Evolutionary conservation across 202 grass and related monocot species (phyloP).

Genomic region (Schoenoplectus tabernaemontani): DNA sequence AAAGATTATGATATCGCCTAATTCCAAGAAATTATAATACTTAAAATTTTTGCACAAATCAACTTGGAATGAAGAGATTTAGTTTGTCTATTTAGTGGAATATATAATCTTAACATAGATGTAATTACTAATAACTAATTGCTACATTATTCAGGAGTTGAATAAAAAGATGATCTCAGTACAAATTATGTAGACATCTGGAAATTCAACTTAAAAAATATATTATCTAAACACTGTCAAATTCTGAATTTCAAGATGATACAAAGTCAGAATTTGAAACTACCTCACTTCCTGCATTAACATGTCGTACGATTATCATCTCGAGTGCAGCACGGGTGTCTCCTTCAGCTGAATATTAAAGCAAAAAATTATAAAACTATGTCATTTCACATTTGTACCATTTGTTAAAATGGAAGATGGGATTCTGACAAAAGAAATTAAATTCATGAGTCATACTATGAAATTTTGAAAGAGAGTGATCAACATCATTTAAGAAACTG

Average conservation of each 20-base stretch:
- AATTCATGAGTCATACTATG: too few relatives aligned
- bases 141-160: not conserved
- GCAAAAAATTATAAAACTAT: not conserved
- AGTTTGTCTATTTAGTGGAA: not conserved
- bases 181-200: not conserved
- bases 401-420: not conserved
- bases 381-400: not conserved
- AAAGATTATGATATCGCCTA: not conserved
- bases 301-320: conserved; percentile 75
- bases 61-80: not conserved
- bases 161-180: conserved; percentile 1
- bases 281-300: conserved; percentile 70
- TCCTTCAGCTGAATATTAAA: conserved; percentile 31
- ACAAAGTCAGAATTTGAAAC: conserved; percentile 1
- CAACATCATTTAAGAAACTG: too few relatives aligned
- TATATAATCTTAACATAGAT: not conserved
- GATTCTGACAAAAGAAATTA: not conserved
- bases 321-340: conserved; percentile 45
- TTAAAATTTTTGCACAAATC: conserved; percentile 1
- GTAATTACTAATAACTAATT: not conserved
- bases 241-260: not conserved
- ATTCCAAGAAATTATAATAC: not conserved
- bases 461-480: too few relatives aligned
- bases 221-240: not conserved
- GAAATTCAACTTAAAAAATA: conserved; percentile 1